Base-by-base conservation (phyloP, 352 stramenopile species). In the Phytophthora lateralis region DNA sequence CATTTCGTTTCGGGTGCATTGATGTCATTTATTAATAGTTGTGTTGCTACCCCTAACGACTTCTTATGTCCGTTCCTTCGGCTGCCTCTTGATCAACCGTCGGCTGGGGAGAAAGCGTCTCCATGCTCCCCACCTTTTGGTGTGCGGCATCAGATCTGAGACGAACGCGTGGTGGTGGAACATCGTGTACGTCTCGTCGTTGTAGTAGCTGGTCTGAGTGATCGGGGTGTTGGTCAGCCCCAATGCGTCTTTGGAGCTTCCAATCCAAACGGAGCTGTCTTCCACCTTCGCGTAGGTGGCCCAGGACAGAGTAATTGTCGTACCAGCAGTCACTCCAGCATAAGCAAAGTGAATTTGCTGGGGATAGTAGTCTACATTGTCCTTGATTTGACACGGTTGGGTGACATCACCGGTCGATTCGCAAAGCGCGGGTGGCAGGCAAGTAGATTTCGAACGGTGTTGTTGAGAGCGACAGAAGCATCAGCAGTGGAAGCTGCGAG, bases 331-430 rank as follows among this genome's bases (percentile, higher is more conserved):
- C 0, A 10, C 43, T 17, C 75, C 75, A 11, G 78, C 73, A 39
- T 73, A 85, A 34, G 78, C 71, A 12, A 85, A 41, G 45, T 85
- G 78, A 21, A 85, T 20, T 39, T 88, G 78, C 51, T 83, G 70
- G 4, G 78, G 76, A 12, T 48, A 42, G 18, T 46, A 72, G 30
- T 75, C 62, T 7, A 48, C 57, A 18, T 53, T 35, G 20, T 60
- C 32, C 17, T 65, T 65, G 20, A 60, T 30, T 24, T 29, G 59
- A 24, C 59, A 67, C 10, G 35, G 55, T 3, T 56, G 24, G 11
- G 12, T 24, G 11, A 18, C 1, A 15, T 46, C 21, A 35, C 38
- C 48, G 2, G 48, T 65, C 12, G 57, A 47, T 26, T 59, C 48
- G 21, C 57, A 65, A 9, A 65, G 41, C 18, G 57, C 39, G 0